Evolutionary conservation across 2,329 filamentous ascomycete genomes (phyloP).

Genomic region (Phialocephala sp.): DNA sequence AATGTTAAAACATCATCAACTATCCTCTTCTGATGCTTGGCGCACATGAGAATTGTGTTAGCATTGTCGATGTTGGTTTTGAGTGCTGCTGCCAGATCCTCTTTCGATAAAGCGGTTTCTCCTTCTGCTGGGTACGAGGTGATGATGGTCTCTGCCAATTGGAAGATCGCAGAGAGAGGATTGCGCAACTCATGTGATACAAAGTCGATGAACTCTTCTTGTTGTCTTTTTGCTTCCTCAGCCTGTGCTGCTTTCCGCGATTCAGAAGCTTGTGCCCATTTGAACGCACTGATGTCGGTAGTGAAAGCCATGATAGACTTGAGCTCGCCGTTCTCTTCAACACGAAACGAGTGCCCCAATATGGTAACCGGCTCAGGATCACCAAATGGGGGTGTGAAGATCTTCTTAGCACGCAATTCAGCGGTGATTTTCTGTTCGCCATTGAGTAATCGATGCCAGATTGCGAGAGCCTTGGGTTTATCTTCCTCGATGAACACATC

Average conservation of each 20-base stretch:
- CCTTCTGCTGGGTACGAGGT: constrained; percentile 51
- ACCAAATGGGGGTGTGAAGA: constrained; percentile 37
- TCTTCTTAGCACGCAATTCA: constrained; percentile 36
- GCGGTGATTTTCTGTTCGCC: constrained; percentile 33
- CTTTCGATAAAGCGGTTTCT: constrained; percentile 39
- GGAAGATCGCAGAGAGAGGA: constrained; percentile 75
- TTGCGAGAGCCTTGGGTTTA: constrained; percentile 21
- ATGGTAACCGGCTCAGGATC: constrained; percentile 37
- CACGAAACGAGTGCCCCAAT: constrained; percentile 32
- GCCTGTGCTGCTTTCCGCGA: constrained; percentile 57
- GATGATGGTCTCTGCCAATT: constrained; percentile 75
- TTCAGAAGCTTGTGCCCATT: constrained; percentile 39
- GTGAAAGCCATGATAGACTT: constrained; percentile 38
- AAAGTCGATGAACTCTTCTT: constrained; percentile 84
- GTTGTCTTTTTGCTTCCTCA: constrained; percentile 67
- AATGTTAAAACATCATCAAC: constrained; percentile 78
- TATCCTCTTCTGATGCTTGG: constrained; percentile 80
- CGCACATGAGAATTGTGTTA: constrained; percentile 78
- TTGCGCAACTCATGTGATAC: constrained; percentile 75
- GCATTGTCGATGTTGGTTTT: constrained; percentile 71
- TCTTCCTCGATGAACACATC: constrained; percentile 36
- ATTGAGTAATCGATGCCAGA: constrained; percentile 32
- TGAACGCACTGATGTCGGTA: constrained; percentile 40
- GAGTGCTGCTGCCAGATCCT: constrained; percentile 55
- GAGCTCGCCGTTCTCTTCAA: constrained; percentile 34